Evolutionary conservation across 306 rosid species (phyloP).

Genomic region (Prosopis cineraria): DNA sequence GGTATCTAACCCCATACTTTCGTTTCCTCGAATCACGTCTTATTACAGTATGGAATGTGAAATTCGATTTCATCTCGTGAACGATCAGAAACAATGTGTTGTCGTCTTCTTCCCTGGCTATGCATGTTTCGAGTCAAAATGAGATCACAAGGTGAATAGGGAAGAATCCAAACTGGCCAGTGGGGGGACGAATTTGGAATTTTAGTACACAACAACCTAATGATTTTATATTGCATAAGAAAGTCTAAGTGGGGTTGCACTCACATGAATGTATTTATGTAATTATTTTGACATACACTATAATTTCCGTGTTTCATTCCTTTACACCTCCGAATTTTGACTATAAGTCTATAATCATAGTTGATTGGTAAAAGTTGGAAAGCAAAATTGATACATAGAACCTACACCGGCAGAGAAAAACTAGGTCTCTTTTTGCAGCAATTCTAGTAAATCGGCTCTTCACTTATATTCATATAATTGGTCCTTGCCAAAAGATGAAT

Average conservation of each 20-base stretch:
- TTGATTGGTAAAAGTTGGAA: not conserved
- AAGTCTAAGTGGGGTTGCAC: not conserved
- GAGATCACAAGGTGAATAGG: conserved; percentile 1
- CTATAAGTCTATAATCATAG: too few species aligned
- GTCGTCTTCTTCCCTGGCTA: not conserved
- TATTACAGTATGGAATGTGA: not conserved
- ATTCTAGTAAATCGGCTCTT: not conserved
- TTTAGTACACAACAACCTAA: not conserved
- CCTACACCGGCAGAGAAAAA: not conserved
- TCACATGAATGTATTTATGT: not conserved
- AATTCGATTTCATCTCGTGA: not conserved
- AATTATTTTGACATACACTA: not conserved
- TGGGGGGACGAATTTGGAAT: not conserved
- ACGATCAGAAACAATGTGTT: not conserved
- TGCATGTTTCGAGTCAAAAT: not conserved
- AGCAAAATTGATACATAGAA: not conserved
- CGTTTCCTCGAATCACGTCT: not conserved
- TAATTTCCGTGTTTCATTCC: not conserved
- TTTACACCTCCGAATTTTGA: not conserved
- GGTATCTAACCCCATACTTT: not conserved
- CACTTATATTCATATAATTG: not conserved
- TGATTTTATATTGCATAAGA: not conserved
- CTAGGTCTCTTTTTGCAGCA: not conserved
- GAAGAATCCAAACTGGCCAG: not conserved
- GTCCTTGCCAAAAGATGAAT: not conserved